Conservation (phyloP, 2,329 filamentous ascomycete species). For the Fusarium sp. region DNA sequence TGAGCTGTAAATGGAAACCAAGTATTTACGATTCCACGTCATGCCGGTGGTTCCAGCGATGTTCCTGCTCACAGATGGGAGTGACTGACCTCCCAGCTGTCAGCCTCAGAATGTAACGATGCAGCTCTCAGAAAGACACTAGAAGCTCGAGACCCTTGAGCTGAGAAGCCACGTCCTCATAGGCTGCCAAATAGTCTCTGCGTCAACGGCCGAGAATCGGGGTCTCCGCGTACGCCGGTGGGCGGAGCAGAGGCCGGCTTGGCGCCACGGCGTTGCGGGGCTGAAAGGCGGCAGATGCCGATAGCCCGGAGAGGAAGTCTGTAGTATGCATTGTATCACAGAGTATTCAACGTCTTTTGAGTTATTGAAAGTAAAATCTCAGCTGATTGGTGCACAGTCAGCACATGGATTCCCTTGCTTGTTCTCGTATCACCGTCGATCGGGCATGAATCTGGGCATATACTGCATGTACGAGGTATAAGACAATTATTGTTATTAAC, state of each 20-base stretch:
- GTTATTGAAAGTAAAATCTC: not conserved
- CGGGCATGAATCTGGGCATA: constrained; percentile 6
- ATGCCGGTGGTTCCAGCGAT: constrained; percentile 7
- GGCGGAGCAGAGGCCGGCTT: constrained; percentile 35
- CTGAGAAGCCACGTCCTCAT: constrained; percentile 17
- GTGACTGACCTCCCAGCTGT: constrained; percentile 25
- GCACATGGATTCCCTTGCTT: constrained; percentile 21
- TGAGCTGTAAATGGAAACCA: constrained; percentile 48
- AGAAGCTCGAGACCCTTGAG: not conserved
- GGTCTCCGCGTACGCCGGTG: constrained; percentile 2
- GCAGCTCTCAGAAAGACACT: not conserved
- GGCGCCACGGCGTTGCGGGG: constrained; percentile 37
- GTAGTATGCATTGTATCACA: not conserved
- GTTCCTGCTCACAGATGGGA: constrained; percentile 1
- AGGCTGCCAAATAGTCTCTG: constrained; percentile 3
- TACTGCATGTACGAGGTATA: constrained; percentile 5
- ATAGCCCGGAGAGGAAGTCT: not conserved
- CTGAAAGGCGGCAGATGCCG: constrained; percentile 11
- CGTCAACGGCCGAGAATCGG: constrained; percentile 16
- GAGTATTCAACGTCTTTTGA: not conserved
- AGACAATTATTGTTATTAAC: not conserved
- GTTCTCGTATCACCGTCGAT: constrained; percentile 24
- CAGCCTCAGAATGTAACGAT: constrained; percentile 37
- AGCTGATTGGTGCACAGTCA: constrained; percentile 10
- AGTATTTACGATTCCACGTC: constrained; percentile 12